These are phyloP conservation scores for Hemileccinum rubropunctum DNA, from an alignment of 768 basidiomycete genomes.

Conservation along the genomic window DNA sequence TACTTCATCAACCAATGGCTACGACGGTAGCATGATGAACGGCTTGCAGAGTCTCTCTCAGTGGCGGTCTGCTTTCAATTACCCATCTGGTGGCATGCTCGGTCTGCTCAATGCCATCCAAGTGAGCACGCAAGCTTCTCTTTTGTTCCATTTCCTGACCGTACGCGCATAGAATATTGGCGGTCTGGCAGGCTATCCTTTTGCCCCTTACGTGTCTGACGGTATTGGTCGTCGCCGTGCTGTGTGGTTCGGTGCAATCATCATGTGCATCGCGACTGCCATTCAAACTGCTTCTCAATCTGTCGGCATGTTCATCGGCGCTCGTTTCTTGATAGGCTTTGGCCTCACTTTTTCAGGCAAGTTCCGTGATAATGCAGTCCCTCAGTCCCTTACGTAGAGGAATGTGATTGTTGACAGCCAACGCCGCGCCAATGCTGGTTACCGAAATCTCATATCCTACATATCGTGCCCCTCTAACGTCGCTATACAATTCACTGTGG, in stretches of 20 bases:
- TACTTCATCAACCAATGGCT: slow-evolving; percentile 74
- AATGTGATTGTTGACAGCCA: slow-evolving; percentile 36
- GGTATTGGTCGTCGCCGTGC: slow-evolving; percentile 64
- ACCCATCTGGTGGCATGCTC: slow-evolving; percentile 54
- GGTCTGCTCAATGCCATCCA: slow-evolving; percentile 76
- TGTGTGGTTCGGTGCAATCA: slow-evolving; percentile 64
- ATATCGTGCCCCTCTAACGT: slow-evolving; percentile 77
- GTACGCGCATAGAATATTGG: slow-evolving; percentile 57
- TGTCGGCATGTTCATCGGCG: slow-evolving; percentile 77
- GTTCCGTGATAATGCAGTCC: slow-evolving; percentile 7
- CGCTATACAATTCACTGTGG: slow-evolving; percentile 83
- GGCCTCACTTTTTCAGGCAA: slow-evolving; percentile 68
- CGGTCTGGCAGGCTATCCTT: slow-evolving; percentile 61
- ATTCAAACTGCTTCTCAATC: slow-evolving; percentile 71
- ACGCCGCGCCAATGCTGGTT: slow-evolving; percentile 79
- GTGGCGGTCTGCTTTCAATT: slow-evolving; percentile 62
- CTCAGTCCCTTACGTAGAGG: not conserved
- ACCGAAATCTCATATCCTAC: slow-evolving; percentile 84
- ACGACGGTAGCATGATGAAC: slow-evolving; percentile 80
- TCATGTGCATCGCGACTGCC: slow-evolving; percentile 68
- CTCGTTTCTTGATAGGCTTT: slow-evolving; percentile 77
- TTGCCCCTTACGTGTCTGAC: slow-evolving; percentile 71
- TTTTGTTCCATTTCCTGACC: not conserved
- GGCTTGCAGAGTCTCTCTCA: slow-evolving; percentile 65
- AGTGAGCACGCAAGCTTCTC: slow-evolving; percentile 32